Percentiles rank a stretch among this genome's conserved stretches.
phyloP scores from a whole-genome alignment of 2,329 filamentous ascomycete genomes.

The Neodidymelliopsis sp. region DNA sequence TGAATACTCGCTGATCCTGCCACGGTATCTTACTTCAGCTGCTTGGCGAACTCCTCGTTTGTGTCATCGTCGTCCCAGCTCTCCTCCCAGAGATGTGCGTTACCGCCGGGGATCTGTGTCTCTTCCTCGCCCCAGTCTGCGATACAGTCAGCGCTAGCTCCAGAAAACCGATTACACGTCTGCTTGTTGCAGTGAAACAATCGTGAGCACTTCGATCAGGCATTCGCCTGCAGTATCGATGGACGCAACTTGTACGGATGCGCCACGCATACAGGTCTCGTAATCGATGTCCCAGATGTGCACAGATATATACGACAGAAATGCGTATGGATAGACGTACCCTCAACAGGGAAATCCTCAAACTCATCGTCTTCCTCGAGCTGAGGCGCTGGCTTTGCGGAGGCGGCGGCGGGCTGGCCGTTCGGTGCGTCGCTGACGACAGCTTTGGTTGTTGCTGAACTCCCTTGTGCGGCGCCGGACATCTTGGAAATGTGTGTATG shows the following conservation, averaged over 20 bases:
- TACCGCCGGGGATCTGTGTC: slow-evolving; percentile 79
- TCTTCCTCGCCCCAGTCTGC: slow-evolving; percentile 90
- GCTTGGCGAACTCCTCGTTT: slow-evolving; percentile 92
- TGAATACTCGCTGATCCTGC: background rate
- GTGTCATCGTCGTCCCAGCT: slow-evolving; percentile 99
- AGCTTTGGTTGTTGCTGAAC: slow-evolving; percentile 51
- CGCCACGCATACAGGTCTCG: no score
- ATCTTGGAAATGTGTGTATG: slow-evolving; percentile 43
- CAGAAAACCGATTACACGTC: no score
- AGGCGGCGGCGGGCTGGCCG: slow-evolving; percentile 27
- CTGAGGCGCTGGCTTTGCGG: slow-evolving; percentile 66
- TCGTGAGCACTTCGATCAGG: no score
- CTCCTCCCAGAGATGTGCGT: slow-evolving; percentile 95
- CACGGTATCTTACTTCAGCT: slow-evolving; percentile 76
- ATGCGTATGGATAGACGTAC: slow-evolving; percentile 61
- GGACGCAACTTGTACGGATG: no score
- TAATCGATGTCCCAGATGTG: no score
- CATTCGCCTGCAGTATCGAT: no score
- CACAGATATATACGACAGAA: no score
- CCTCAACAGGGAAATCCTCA: slow-evolving; percentile 97
- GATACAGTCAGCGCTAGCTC: slow-evolving; percentile 16
- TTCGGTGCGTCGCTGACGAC: slow-evolving; percentile 26
- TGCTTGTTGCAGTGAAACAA: no score
- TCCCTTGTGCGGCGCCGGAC: slow-evolving; percentile 55
- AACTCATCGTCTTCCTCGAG: slow-evolving; percentile 99